These are phyloP conservation scores for Emericellopsis atlantica DNA, from an alignment of 2,329 filamentous ascomycete species.

Conservation along the genomic window DNA sequence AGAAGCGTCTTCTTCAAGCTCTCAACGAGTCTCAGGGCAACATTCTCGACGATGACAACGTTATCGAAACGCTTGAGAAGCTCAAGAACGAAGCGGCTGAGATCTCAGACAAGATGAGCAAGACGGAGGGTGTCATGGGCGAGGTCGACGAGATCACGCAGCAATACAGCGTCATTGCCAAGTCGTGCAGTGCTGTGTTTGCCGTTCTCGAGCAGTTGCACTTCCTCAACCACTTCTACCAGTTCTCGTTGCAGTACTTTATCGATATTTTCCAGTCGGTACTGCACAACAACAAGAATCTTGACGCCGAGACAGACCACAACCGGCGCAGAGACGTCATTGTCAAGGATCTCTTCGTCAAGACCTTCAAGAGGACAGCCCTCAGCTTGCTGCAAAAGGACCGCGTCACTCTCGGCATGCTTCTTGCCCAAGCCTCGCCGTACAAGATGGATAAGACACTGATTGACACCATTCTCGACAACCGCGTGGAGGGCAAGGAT, in stretches of 20 bases:
- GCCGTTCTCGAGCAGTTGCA: conserved; percentile 93
- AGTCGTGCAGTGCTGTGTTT: conserved; percentile 94
- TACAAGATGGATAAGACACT: conserved; percentile 88
- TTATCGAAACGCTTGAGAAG: conserved; percentile 94
- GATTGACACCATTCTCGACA: conserved; percentile 77
- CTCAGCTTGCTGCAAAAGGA: conserved; percentile 88
- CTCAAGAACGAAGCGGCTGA: conserved; percentile 96
- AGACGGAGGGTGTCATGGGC: conserved; percentile 95
- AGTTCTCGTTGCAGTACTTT: conserved; percentile 98
- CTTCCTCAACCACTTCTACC: conserved; percentile 98
- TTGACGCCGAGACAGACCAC: conserved; percentile 60
- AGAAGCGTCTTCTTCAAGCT: conserved; percentile 86
- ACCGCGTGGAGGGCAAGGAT: conserved; percentile 62
- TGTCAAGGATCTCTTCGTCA: conserved; percentile 81
- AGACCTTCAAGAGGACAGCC: conserved; percentile 86
- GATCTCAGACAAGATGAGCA: conserved; percentile 89
- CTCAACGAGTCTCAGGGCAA: conserved; percentile 96
- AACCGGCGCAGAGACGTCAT: conserved; percentile 78
- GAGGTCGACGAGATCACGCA: conserved; percentile 94
- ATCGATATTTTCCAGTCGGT: conserved; percentile 94
- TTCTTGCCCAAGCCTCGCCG: conserved; percentile 90
- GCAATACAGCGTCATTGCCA: conserved; percentile 86
- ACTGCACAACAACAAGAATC: conserved; percentile 64
- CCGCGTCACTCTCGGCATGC: conserved; percentile 83
- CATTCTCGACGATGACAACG: conserved; percentile 94